phyloP scores from a whole-genome alignment of 2,329 filamentous ascomycete species.

The Exophiala spinifera region DNA sequence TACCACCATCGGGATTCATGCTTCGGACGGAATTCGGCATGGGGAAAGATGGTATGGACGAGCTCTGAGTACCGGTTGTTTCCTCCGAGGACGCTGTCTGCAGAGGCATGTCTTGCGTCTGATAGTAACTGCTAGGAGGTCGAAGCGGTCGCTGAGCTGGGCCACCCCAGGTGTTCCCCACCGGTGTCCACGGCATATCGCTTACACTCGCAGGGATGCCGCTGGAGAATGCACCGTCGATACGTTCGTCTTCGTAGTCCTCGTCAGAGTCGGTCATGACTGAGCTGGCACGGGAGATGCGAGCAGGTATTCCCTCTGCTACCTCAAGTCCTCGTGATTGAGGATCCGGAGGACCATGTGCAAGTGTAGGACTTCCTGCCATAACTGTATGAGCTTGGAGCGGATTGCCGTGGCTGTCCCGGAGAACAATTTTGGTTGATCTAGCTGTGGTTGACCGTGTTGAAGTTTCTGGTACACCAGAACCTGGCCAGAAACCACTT shows the following conservation, averaged over 20 bases:
- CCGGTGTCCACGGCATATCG: conserved; percentile 31
- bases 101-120: conserved; percentile 36
- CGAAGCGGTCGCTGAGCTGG: conserved; percentile 32
- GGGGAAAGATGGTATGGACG: conserved; percentile 28
- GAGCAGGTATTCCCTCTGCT: conserved; percentile 41
- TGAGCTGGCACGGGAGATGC: conserved; percentile 44
- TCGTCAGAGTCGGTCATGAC: conserved; percentile 40
- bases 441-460: conserved; percentile 31
- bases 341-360: conserved; percentile 32
- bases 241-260: conserved; percentile 31
- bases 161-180: conserved; percentile 29
- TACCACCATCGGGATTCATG: conserved; percentile 2
- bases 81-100: conserved; percentile 16
- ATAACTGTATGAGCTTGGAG: conserved; percentile 41
- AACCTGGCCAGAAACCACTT: conserved; percentile 41
- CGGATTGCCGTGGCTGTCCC: conserved; percentile 31
- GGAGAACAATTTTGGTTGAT: conserved; percentile 33
- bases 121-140: conserved; percentile 43
- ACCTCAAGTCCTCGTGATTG: conserved; percentile 35
- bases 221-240: conserved; percentile 31
- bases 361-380: conserved; percentile 44
- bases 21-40: conserved; percentile 24
- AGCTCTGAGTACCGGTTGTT: conserved; percentile 14
- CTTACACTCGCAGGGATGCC: conserved; percentile 31
- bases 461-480: conserved; percentile 33